These are phyloP conservation scores for Microthlaspi erraticum DNA, from an alignment of 345 rosid genomes.

Conservation along the genomic window DNA sequence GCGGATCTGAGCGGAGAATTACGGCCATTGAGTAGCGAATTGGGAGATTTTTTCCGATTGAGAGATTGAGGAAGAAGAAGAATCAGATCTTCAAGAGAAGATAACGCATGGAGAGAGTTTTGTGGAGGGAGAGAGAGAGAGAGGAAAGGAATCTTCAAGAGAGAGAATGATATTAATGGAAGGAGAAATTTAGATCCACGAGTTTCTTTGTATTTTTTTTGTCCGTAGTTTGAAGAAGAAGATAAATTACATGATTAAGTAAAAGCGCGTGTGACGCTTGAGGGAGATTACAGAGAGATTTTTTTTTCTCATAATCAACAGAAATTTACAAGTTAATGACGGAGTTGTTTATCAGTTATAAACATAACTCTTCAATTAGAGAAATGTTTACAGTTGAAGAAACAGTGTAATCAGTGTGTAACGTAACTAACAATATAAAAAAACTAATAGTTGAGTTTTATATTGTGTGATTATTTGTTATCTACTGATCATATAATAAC, in stretches of 20 bases:
- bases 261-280: slow-evolving; percentile 23
- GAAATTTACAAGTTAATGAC: background rate
- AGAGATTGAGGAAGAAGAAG: background rate
- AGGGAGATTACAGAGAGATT: background rate
- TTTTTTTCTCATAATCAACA: background rate
- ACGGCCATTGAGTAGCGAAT: slow-evolving; percentile 20
- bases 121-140: slow-evolving; percentile 13
- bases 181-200: slow-evolving; percentile 9
- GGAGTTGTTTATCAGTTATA: background rate
- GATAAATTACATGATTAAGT: background rate
- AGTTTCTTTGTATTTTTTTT: background rate
- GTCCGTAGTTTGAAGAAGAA: background rate
- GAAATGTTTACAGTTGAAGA: too few species aligned
- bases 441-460: background rate
- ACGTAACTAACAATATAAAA: too few species aligned
- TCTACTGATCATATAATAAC: slow-evolving; percentile 18
- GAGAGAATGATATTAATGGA: slow-evolving; percentile 32
- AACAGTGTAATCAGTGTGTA: too few species aligned
- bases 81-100: slow-evolving; percentile 39
- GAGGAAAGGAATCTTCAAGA: slow-evolving; percentile 18
- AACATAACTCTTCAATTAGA: too few species aligned
- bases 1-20: slow-evolving; percentile 57
- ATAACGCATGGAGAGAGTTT: slow-evolving; percentile 13
- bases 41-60: background rate
- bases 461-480: background rate